Conservation (phyloP, 352 stramenopile species). For the Paralagenidium karlingii region DNA sequence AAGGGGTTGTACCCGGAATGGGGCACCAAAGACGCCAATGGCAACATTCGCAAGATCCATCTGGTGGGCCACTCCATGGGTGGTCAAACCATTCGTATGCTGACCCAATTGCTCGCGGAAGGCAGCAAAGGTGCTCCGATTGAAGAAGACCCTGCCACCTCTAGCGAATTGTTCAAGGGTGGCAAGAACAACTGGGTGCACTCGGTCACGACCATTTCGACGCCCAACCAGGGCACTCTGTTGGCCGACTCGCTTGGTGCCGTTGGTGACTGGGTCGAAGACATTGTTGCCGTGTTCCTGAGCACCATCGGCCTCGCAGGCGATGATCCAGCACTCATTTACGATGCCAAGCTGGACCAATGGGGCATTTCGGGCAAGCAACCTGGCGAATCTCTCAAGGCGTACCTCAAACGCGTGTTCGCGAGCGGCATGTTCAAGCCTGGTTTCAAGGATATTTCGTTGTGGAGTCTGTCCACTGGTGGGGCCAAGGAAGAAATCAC, state of each 20-base stretch:
- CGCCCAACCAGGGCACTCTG: conserved; percentile 13
- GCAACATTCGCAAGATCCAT: conserved; percentile 12
- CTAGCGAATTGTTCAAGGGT: conserved; percentile 12
- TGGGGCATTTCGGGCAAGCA: conserved; percentile 24
- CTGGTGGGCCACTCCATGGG: conserved; percentile 15
- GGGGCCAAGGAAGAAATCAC: conserved; percentile 11
- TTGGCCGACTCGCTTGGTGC: conserved; percentile 9
- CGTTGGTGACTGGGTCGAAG: conserved; percentile 7
- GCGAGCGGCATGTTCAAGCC: conserved; percentile 17
- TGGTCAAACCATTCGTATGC: conserved; percentile 12
- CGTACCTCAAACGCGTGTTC: conserved; percentile 28
- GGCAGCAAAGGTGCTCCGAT: conserved; percentile 11
- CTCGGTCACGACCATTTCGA: conserved; percentile 17
- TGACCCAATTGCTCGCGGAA: conserved; percentile 10
- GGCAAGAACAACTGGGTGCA: conserved; percentile 19
- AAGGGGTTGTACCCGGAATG: conserved; percentile 12
- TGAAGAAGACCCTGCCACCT: conserved; percentile 7
- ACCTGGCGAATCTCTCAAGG: conserved; percentile 9
- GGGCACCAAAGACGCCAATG: conserved; percentile 6
- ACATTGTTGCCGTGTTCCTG: conserved; percentile 10
- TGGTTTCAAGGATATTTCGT: conserved; percentile 14
- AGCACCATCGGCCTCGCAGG: conserved; percentile 14
- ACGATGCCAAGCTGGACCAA: conserved; percentile 44
- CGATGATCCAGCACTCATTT: conserved; percentile 13
- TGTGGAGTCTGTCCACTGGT: conserved; percentile 21